Percentiles rank a stretch among this genome's conserved stretches.
These are phyloP conservation scores for Meyerozyma athensensis DNA, from an alignment of 1,139 yeast genomes.

Conservation along the genomic window DNA sequence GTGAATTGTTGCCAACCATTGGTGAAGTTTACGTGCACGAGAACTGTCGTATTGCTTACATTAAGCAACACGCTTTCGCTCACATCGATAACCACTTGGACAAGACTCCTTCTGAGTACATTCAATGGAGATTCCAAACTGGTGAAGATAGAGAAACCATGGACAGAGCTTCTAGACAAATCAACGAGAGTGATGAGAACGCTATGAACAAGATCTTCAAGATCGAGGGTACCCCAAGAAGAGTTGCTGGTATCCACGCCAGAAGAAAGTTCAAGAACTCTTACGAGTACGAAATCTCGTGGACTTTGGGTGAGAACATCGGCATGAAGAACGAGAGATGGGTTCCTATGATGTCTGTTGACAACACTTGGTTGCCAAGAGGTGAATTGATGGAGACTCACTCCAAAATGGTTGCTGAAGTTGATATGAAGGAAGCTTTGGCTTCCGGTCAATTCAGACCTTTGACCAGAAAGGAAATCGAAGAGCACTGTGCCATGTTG, in stretches of 20 bases:
- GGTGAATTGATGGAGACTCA: constrained; percentile 98
- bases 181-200: constrained; percentile 93
- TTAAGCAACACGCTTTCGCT: constrained; percentile 99
- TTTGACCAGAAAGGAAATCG: constrained; percentile 98
- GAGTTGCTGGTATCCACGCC: constrained; percentile 90
- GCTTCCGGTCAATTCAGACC: constrained; percentile 99
- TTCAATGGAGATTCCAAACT: constrained; percentile 99
- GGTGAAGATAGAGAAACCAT: constrained; percentile 99
- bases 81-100: constrained; percentile 98
- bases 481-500: constrained; percentile 96
- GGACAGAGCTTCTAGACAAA: constrained; percentile 99
- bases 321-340: constrained; percentile 99
- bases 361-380: constrained; percentile 99
- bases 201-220: constrained; percentile 99
- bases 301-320: constrained; percentile 94
- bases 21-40: constrained; percentile 99
- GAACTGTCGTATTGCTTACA: constrained; percentile 99
- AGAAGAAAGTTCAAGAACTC: constrained; percentile 99
- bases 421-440: constrained; percentile 99
- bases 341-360: constrained; percentile 99
- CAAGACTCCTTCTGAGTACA: constrained; percentile 99
- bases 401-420: constrained; percentile 99
- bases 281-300: constrained; percentile 98
- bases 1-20: constrained; percentile 95
- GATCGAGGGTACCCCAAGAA: constrained; percentile 97